phyloP scores from a whole-genome alignment of 2,329 filamentous ascomycete genomes.

The Aspergillus pseudonomiae region DNA sequence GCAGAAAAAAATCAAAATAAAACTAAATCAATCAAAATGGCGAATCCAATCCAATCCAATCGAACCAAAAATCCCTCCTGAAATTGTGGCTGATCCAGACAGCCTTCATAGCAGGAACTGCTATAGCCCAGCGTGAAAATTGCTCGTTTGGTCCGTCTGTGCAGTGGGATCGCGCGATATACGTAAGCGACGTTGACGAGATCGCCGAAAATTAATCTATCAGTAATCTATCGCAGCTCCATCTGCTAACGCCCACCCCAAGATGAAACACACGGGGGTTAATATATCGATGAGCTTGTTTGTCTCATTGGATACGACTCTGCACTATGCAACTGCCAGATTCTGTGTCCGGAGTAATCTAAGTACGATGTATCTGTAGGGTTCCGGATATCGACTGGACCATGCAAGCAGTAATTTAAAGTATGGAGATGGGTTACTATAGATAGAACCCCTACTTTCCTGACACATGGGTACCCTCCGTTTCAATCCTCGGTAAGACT shows the following conservation, averaged over 20 bases:
- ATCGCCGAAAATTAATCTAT: constrained; percentile 12
- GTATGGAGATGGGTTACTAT: background rate
- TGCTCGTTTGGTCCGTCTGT: constrained; percentile 20
- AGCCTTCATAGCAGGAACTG: background rate
- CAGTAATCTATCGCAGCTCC: background rate
- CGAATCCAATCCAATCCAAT: too few relatives aligned
- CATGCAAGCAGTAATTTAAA: background rate
- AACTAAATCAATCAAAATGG: too few relatives aligned
- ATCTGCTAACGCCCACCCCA: background rate
- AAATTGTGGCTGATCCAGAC: constrained; percentile 2
- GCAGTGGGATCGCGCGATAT: constrained; percentile 20
- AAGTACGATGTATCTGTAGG: too few relatives aligned
- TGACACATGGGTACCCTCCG: background rate
- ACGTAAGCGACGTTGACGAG: constrained; percentile 18
- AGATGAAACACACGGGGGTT: background rate
- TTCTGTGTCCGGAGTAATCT: too few relatives aligned
- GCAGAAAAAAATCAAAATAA: background rate
- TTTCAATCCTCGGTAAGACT: constrained; percentile 1
- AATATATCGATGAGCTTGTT: constrained; percentile 2
- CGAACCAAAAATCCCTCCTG: background rate
- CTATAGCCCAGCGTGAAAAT: constrained; percentile 17
- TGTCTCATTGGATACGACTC: background rate
- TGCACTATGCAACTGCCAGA: background rate
- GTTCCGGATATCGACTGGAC: too few relatives aligned
- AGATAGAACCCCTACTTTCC: background rate